phyloP scores from a whole-genome alignment of 2,329 filamentous ascomycete genomes.

The Neoascochyta sp. region DNA sequence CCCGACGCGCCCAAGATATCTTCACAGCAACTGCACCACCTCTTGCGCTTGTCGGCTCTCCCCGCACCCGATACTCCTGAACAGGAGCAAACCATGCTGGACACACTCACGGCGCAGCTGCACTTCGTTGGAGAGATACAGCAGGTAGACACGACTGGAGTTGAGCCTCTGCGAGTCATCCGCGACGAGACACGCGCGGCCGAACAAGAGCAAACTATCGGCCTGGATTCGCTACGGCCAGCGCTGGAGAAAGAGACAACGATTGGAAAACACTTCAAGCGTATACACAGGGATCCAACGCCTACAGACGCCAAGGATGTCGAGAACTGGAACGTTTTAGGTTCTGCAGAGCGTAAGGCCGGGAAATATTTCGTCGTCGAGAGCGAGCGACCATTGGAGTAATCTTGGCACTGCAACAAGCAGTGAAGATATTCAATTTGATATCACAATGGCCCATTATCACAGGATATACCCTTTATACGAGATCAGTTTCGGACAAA shows the following conservation, averaged over 20 bases:
- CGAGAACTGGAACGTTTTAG: constrained; percentile 69
- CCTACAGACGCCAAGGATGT: constrained; percentile 41
- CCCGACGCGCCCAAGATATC: constrained; percentile 50
- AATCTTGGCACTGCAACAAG: background rate
- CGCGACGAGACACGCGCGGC: constrained; percentile 69
- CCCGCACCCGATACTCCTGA: constrained; percentile 61
- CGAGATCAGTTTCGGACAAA: background rate
- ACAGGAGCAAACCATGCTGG: constrained; percentile 68
- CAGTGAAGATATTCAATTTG: background rate
- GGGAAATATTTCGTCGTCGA: constrained; percentile 78
- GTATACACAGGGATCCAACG: constrained; percentile 49
- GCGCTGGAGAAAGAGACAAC: constrained; percentile 59
- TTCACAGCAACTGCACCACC: constrained; percentile 68
- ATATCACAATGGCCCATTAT: too few relatives aligned
- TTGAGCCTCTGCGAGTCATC: constrained; percentile 73
- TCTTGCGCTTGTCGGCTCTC: constrained; percentile 84
- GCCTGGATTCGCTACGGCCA: constrained; percentile 54
- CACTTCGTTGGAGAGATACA: constrained; percentile 89
- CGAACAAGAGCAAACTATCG: constrained; percentile 56
- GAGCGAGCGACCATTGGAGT: constrained; percentile 47
- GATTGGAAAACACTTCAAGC: constrained; percentile 52
- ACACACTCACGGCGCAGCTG: constrained; percentile 74
- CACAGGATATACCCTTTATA: background rate
- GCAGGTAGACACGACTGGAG: constrained; percentile 66
- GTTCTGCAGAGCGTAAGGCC: constrained; percentile 60